Evolutionary conservation across 495 filamentous ascomycete species (phyloP).

Genomic region (Bryoglossum gracile): DNA sequence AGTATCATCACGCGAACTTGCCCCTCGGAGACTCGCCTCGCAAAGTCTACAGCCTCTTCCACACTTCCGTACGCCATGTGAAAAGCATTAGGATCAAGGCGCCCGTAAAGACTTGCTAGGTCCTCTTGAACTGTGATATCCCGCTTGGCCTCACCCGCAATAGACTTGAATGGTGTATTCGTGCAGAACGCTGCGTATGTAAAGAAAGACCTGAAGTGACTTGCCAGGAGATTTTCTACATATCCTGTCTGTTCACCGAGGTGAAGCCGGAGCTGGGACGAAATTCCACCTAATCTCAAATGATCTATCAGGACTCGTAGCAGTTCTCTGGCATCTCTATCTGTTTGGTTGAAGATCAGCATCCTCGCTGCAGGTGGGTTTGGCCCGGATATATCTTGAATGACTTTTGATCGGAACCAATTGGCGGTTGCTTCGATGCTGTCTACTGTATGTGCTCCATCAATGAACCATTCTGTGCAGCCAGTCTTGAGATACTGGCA

Average conservation of each 20-base stretch:
- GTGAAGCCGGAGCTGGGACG: no score
- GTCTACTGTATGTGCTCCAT: conserved; percentile 77
- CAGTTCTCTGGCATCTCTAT: conserved; percentile 61
- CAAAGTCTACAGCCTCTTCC: conserved; percentile 73
- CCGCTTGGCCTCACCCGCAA: neutral
- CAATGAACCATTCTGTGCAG: conserved; percentile 63
- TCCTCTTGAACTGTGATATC: conserved; percentile 2
- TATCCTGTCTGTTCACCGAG: conserved; percentile 11
- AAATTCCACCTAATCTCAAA: no score
- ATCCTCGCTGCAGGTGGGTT: conserved; percentile 36
- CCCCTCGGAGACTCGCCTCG: conserved; percentile 40
- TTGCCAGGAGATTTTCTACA: neutral
- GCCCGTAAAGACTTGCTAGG: neutral
- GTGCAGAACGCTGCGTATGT: conserved; percentile 47
- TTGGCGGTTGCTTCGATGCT: conserved; percentile 69
- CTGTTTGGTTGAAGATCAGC: conserved; percentile 93
- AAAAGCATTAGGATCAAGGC: neutral
- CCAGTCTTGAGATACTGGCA: conserved; percentile 45
- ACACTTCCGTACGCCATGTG: conserved; percentile 44
- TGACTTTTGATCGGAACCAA: conserved; percentile 60
- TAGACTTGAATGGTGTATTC: neutral
- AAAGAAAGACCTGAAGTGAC: conserved; percentile 34
- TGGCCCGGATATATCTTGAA: conserved; percentile 66
- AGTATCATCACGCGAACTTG: conserved; percentile 34
- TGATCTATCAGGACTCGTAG: conserved; percentile 37